Percentiles rank a stretch among this genome's conserved stretches.
phyloP scores from a whole-genome alignment of 2,329 filamentous ascomycete genomes.

The Sarocladium oryzae region DNA sequence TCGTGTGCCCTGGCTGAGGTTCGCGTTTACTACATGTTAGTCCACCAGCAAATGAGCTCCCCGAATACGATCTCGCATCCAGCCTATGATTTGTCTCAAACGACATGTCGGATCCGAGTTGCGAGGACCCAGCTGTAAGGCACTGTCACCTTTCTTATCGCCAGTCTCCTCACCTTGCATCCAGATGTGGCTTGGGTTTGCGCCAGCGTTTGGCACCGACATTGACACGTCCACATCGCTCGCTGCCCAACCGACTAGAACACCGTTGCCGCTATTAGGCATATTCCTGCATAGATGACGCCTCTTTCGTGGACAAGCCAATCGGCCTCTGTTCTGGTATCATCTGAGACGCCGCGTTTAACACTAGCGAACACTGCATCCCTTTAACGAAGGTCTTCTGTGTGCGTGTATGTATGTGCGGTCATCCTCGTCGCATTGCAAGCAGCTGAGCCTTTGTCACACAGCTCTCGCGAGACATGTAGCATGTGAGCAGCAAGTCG shows the following conservation, averaged over 20 bases:
- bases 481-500: no score
- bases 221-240: no score
- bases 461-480: no score
- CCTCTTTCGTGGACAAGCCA: neutral
- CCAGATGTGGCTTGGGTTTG: neutral
- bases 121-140: neutral
- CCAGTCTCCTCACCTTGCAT: neutral
- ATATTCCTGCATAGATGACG: neutral
- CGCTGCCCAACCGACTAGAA: no score
- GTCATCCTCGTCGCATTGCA: neutral
- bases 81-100: neutral
- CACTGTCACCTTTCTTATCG: neutral
- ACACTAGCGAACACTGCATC: neutral
- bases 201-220: no score
- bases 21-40: neutral
- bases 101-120: constrained; percentile 1
- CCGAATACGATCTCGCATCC: neutral
- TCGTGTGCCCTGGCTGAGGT: no score
- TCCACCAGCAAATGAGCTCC: neutral
- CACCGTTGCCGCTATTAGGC: no score
- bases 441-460: no score
- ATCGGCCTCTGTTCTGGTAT: neutral
- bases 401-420: no score
- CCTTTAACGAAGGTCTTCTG: neutral
- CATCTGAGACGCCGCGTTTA: neutral